phyloP scores from a whole-genome alignment of 2,329 filamentous ascomycete species.

The Aureobasidium subglaciale region DNA sequence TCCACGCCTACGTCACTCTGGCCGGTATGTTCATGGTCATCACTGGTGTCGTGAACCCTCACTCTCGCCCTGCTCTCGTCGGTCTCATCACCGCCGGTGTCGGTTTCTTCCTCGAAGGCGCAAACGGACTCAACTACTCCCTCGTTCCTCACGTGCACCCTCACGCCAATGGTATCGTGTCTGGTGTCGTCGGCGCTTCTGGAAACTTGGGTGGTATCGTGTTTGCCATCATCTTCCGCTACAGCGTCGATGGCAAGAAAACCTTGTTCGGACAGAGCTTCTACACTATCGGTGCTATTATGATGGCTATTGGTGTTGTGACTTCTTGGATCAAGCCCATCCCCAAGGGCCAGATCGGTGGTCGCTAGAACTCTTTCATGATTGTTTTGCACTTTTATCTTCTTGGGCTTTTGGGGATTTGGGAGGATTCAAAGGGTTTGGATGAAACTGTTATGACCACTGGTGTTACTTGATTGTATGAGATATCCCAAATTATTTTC shows the following conservation, averaged over 20 bases:
- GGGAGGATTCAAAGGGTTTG: neutral
- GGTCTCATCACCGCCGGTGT: constrained; percentile 68
- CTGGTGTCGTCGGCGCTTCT: constrained; percentile 68
- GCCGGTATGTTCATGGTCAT: constrained; percentile 54
- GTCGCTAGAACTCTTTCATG: constrained; percentile 22
- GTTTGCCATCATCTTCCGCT: constrained; percentile 78
- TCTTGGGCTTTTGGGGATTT: neutral
- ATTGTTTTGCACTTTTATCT: neutral
- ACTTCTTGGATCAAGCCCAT: constrained; percentile 58
- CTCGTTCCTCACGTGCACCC: constrained; percentile 83
- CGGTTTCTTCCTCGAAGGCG: constrained; percentile 76
- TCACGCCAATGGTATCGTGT: constrained; percentile 70
- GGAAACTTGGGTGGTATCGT: constrained; percentile 82
- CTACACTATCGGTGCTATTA: constrained; percentile 76
- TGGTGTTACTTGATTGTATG: no score
- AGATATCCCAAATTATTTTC: no score
- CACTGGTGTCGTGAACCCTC: constrained; percentile 59
- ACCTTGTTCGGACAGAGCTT: constrained; percentile 62
- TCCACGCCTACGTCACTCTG: constrained; percentile 50
- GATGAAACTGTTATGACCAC: no score
- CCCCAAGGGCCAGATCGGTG: constrained; percentile 47
- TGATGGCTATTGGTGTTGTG: constrained; percentile 60
- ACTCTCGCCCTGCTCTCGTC: constrained; percentile 58
- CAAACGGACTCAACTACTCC: constrained; percentile 80
- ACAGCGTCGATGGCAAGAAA: constrained; percentile 42